Base-by-base conservation (phyloP, 768 basidiomycete species). In the Pulveroboletus sp. region DNA sequence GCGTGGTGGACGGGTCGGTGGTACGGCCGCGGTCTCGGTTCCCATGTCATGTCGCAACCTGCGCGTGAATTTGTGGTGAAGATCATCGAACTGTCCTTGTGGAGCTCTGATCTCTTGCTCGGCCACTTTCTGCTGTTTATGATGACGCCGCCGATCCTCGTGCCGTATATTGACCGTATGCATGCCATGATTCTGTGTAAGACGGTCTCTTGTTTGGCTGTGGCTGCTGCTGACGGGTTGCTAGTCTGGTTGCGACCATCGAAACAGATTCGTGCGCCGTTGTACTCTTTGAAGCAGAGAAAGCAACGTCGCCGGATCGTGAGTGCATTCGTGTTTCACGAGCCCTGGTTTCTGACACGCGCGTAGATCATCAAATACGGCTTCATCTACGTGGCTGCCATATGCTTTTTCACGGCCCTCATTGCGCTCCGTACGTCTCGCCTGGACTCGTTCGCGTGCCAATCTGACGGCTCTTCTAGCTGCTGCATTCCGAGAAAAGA, bases 1-100 rank as follows among this genome's bases (percentile, higher is more conserved):
- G 94, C 94, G 7, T 99, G 95, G 95, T 99, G 97, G 97, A 95
- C 94, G 27, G 94, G 94, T 40, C 77, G 85, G 64, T 97, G 97
- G 97, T 95, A 94, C 67, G 94, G 94, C 36, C 85, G 94, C 43
- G 93, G 93, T 5, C 79, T 99, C 21, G 94, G 95, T 36, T 62
- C 81, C 5, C 86, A 92, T 65, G 93, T 87, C 36, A 90, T 95
- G 83, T 94, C 92, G n/a, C 97, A 98, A 66, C 95, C 95, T 43
- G 92, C 89, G 24, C 87, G 97, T 64, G 97, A 98, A 75, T 97
- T 92, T 60, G 72, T 97, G 55, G 95, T 98, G 73, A 99, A 99
- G 78, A 89, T 94, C 53, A 91, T 98, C 58, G 97, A 98, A 71
- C 75, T 98, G 67, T 90, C 90, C 37, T 67, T 98, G 19, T 98